phyloP scores from a whole-genome alignment of 2,329 filamentous ascomycete genomes.

The Fusarium sp. region DNA sequence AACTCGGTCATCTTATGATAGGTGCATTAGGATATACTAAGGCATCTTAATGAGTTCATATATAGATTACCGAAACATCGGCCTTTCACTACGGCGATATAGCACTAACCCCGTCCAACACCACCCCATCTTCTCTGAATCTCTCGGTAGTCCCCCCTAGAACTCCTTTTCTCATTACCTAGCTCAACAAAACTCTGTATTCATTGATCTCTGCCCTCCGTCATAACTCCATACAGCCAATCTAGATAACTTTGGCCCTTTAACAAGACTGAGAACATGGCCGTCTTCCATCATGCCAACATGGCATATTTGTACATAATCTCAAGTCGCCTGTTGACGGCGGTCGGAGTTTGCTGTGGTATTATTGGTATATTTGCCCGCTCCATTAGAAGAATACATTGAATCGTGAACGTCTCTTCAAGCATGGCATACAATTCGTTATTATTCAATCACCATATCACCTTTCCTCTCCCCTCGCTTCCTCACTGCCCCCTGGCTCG shows the following conservation, averaged over 20 bases:
- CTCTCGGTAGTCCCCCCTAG: too few relatives aligned
- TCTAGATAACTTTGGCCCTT: background rate
- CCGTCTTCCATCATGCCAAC: background rate
- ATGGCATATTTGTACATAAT: conserved; percentile 1
- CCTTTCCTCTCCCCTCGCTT: conserved; percentile 38
- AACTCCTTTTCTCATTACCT: background rate
- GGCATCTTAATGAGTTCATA: background rate
- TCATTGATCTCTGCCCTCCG: background rate
- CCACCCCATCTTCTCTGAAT: background rate
- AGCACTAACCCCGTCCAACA: background rate
- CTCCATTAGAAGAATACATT: conserved; percentile 36
- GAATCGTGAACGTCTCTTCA: conserved; percentile 41
- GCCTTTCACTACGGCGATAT: background rate
- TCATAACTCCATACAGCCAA: background rate
- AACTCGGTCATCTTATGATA: background rate
- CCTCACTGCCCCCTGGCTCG: conserved; percentile 19
- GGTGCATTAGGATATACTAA: background rate
- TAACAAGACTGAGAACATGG: background rate
- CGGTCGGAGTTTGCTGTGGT: conserved; percentile 24
- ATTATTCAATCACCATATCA: conserved; percentile 38
- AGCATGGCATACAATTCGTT: conserved; percentile 40
- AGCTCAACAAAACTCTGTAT: background rate
- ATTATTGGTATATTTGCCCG: conserved; percentile 42
- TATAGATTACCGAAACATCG: background rate
- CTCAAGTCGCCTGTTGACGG: conserved; percentile 2